Conservation (phyloP, 768 basidiomycete genomes). For the Psilocybe sp. region DNA sequence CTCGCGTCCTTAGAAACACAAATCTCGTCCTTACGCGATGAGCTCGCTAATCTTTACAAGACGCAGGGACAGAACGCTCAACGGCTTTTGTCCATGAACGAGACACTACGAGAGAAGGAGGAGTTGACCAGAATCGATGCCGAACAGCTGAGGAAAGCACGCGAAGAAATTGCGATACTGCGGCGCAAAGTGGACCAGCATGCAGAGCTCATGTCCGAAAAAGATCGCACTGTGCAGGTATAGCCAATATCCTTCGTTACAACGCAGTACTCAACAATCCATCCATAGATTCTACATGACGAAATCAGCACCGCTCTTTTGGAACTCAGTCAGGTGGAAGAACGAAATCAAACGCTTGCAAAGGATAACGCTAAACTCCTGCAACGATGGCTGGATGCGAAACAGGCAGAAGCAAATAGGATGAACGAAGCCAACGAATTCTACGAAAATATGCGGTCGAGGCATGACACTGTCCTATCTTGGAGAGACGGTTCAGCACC, state of each 20-base stretch:
- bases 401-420: constrained; percentile 87
- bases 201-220: constrained; percentile 81
- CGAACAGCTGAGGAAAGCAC: constrained; percentile 73
- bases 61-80: constrained; percentile 96
- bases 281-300: constrained; percentile 80
- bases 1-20: constrained; percentile 91
- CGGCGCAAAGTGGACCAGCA: constrained; percentile 81
- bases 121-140: constrained; percentile 79
- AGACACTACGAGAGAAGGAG: constrained; percentile 91
- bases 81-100: constrained; percentile 88
- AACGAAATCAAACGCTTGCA: constrained; percentile 80
- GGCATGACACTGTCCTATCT: constrained; percentile 58
- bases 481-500: constrained; percentile 46
- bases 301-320: constrained; percentile 91
- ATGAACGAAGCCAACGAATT: constrained; percentile 94
- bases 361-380: constrained; percentile 94
- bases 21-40: constrained; percentile 87
- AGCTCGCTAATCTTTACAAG: constrained; percentile 93
- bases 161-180: constrained; percentile 71
- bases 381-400: constrained; percentile 95
- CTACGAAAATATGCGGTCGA: constrained; percentile 83
- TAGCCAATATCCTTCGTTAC: constrained; percentile 21
- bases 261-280: constrained; percentile 6
- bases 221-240: constrained; percentile 88
- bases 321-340: constrained; percentile 86